Percentiles rank a stretch among this genome's conserved stretches.
phyloP scores from a whole-genome alignment of 768 basidiomycete species.

The Lyophyllum semitale region DNA sequence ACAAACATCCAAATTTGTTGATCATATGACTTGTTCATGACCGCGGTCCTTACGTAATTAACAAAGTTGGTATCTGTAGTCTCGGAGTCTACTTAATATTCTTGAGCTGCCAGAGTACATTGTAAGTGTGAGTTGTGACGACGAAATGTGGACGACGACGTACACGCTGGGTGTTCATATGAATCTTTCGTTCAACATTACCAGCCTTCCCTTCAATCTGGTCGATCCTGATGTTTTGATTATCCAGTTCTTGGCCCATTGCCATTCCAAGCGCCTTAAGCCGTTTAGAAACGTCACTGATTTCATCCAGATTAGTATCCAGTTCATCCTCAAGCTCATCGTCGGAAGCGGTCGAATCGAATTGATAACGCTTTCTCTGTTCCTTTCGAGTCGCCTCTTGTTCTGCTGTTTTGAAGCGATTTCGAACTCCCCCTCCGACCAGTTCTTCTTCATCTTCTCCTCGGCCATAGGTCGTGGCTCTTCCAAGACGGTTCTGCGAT shows the following conservation, averaged over 20 bases:
- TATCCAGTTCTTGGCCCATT: constrained; percentile 87
- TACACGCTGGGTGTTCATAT: constrained; percentile 82
- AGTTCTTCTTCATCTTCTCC: constrained; percentile 47
- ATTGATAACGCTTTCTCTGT: constrained; percentile 83
- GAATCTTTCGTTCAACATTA: constrained; percentile 70
- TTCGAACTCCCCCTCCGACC: constrained; percentile 32
- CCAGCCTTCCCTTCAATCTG: constrained; percentile 79
- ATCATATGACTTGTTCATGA: constrained; percentile 24
- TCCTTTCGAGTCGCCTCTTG: constrained; percentile 62
- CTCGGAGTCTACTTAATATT: constrained; percentile 46
- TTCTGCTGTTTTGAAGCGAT: constrained; percentile 47
- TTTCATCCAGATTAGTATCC: constrained; percentile 88
- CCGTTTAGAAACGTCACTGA: constrained; percentile 71
- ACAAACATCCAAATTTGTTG: not conserved
- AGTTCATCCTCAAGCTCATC: constrained; percentile 95
- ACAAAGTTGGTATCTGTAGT: too few relatives aligned
- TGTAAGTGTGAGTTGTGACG: constrained; percentile 4
- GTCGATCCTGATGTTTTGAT: constrained; percentile 79
- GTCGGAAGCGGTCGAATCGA: constrained; percentile 87
- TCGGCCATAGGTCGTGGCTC: constrained; percentile 65
- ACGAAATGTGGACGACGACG: constrained; percentile 15
- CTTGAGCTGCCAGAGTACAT: constrained; percentile 50
- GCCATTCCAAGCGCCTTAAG: constrained; percentile 80
- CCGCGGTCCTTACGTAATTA: constrained; percentile 10
- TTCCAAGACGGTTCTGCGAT: constrained; percentile 81